Conservation (phyloP, 306 rosid genomes). For the Astragalus glycyphyllos region DNA sequence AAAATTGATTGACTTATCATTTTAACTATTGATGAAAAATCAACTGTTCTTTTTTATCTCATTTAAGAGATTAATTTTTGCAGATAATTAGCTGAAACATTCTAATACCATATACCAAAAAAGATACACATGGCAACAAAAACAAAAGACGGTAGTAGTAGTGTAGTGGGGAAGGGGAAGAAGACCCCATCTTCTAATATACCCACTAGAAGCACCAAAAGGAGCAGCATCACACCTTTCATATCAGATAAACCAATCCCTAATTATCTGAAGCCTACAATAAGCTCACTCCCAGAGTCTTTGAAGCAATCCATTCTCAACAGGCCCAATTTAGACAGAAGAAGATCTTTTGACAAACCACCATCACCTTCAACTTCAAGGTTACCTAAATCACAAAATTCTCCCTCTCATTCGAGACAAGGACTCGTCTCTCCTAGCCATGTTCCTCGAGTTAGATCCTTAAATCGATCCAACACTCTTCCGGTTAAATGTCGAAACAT, state of each 20-base stretch:
- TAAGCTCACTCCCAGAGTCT: not conserved
- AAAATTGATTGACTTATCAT: no score
- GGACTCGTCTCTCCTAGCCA: slow-evolving; percentile 62
- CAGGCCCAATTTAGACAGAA: slow-evolving; percentile 55
- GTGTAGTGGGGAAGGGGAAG: slow-evolving; percentile 62
- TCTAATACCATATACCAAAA: not conserved
- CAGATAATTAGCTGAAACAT: not conserved
- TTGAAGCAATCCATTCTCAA: no score
- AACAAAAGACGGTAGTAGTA: slow-evolving; percentile 46
- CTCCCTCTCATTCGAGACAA: slow-evolving; percentile 51
- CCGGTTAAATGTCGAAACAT: slow-evolving; percentile 30
- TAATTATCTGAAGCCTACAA: slow-evolving; percentile 13
- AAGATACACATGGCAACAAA: slow-evolving; percentile 65
- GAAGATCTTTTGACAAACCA: slow-evolving; percentile 88
- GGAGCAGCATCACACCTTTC: slow-evolving; percentile 43
- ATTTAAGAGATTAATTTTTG: not conserved
- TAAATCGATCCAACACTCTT: slow-evolving; percentile 17
- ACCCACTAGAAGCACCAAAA: slow-evolving; percentile 45
- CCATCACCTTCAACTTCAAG: slow-evolving; percentile 61
- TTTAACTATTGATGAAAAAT: no score
- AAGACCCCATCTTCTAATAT: slow-evolving; percentile 43
- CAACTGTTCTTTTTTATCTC: not conserved
- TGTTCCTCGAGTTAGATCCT: slow-evolving; percentile 48
- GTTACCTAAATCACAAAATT: slow-evolving; percentile 37
- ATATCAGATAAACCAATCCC: slow-evolving; percentile 21